Base-by-base conservation (phyloP, 2,329 filamentous ascomycete species). In the Talaromyces piceae region DNA sequence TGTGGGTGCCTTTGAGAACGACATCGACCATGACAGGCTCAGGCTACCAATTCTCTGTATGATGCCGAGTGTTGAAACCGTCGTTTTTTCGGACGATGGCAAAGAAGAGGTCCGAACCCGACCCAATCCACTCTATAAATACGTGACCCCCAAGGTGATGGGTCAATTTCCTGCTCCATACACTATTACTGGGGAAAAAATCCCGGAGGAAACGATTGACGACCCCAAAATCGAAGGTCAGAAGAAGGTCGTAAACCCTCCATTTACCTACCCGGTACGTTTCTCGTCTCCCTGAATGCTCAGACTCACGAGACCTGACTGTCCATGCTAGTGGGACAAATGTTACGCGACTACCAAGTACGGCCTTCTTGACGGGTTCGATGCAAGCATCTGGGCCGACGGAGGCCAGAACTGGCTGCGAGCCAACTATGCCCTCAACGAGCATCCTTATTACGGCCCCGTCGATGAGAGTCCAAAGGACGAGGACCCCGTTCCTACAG, bases 121-220 rank as follows among this genome's bases (percentile, higher is more conserved):
- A 47, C 76, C 76, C 58, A 41, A 41, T 41, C 74, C 74, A 2
- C 63, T 76, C 12, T 75, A 71, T 60, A 67, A 65, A 30, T 76
- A 74, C 63, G 66, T 53, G 49, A 73, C 71, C 54, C 37, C 5
- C 5, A 41, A 5, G 8, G n/a, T 6, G 37, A 41, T 18, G 37
- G 20, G 16, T 22, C 7, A 41, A n/a, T n/a, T n/a, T n/a, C n/a
- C n/a, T n/a, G n/a, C n/a, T n/a, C n/a, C n/a, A n/a, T n/a, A n/a
- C n/a, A n/a, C n/a, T n/a, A n/a, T n/a, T n/a, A n/a, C n/a, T n/a
- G n/a, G n/a, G n/a, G n/a, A n/a, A n/a, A n/a, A n/a, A n/a, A n/a
- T n/a, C n/a, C n/a, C n/a, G n/a, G n/a, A n/a, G n/a, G n/a, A n/a
- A n/a, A n/a, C n/a, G 16, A 7, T 41, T 6, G 20, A 41, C 16